A percentile compares a stretch with the other conserved stretches of the same genome.
phyloP scores from a whole-genome alignment of 1,139 yeast genomes.

The Magnusiomyces magnusii region DNA sequence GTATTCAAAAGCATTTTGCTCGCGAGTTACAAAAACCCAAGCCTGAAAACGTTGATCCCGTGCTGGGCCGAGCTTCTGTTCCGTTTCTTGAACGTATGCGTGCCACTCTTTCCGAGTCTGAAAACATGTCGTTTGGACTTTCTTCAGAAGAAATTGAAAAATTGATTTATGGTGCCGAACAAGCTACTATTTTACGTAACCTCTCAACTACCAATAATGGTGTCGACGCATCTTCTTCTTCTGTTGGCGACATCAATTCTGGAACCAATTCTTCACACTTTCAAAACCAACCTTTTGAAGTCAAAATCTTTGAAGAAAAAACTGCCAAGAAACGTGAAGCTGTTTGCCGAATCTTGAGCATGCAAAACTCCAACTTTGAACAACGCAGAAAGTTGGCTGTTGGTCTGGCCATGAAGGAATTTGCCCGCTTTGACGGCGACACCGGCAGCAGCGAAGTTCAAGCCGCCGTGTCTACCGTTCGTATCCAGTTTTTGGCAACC shows the following conservation, averaged over 20 bases:
- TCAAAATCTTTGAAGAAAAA: slow-evolving; percentile 29
- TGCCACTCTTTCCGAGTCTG: slow-evolving; percentile 58
- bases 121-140: slow-evolving; percentile 40
- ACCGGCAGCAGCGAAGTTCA: slow-evolving; percentile 95
- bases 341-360: slow-evolving; percentile 60
- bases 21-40: slow-evolving; percentile 28
- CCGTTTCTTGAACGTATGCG: slow-evolving; percentile 64
- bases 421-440: slow-evolving; percentile 78
- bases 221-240: neutral
- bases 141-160: slow-evolving; percentile 56
- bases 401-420: slow-evolving; percentile 63
- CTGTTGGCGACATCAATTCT: no score
- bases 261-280: no score
- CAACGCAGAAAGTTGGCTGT: slow-evolving; percentile 57
- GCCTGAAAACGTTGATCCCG: slow-evolving; percentile 55
- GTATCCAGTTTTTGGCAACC: slow-evolving; percentile 67
- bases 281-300: neutral
- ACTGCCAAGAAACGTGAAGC: slow-evolving; percentile 59
- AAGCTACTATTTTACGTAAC: slow-evolving; percentile 43
- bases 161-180: slow-evolving; percentile 69
- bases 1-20: slow-evolving; percentile 32
- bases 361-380: slow-evolving; percentile 58
- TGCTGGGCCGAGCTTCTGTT: slow-evolving; percentile 59
- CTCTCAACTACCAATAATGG: neutral
- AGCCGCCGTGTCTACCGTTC: slow-evolving; percentile 81